Base-by-base conservation (phyloP, 306 rosid genomes). In the Glycine soja region DNA sequence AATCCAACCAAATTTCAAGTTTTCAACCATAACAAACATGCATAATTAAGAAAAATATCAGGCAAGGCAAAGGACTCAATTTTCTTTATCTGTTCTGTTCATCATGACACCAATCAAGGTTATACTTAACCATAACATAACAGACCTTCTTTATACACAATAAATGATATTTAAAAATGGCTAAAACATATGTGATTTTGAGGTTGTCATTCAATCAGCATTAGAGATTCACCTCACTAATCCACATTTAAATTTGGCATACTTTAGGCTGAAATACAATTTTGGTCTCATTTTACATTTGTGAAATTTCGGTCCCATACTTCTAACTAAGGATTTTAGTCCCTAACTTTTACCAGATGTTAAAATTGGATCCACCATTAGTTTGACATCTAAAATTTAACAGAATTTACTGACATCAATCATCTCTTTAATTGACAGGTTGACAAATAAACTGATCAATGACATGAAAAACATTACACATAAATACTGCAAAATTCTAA, bases 71-170 rank as follows among this genome's bases (percentile, higher is more conserved):
- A 61, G 61, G 47, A 34, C 66, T 47, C 58, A 69, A 47, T 36
- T 46, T 56, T 16, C 46, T 61, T 66, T 7, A 5, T 48, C 24
- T 13, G 46, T 7, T 42, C 1, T 24, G 30, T 4, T 7, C 43
- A 63, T 47, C 10, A 0, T 5, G 56, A 68, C 54, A 53, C 69
- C 32, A 42, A 77, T n/a, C n/a, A n/a, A 30, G 54, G 11, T 18
- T 8, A 68, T 14, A 19, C 32, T 7, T 34, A 64, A 59, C 46
- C 62, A 66, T 75, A 15, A 46, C 50, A 74, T 61, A 50, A 72
- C 53, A 59, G n/a, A 5, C 46, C 80, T 18, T 70, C 16, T 38
- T 42, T 79, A 57, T 45, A 45, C 4, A 10, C 19, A 14, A 65
- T 36, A 45, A 7, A 43, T 1, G 3, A 10, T 8, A 53, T 54